Evolutionary conservation across 805 yeast species (phyloP).

Genomic region (Kuraishia hungarica): DNA sequence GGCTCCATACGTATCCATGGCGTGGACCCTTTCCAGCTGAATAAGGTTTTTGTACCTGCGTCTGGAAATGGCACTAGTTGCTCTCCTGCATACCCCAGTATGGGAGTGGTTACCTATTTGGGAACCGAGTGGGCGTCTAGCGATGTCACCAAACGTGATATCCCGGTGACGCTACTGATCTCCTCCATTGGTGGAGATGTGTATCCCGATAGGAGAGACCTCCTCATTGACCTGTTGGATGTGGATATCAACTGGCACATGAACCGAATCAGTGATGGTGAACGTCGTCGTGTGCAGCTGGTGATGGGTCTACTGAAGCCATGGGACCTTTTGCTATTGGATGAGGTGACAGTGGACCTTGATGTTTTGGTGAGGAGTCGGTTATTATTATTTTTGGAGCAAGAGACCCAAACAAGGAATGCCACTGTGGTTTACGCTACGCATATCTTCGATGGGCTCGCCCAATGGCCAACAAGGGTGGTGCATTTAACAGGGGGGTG

Average conservation of each 20-base stretch:
- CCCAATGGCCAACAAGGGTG: constrained; percentile 81
- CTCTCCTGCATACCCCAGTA: constrained; percentile 7
- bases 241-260: constrained; percentile 87
- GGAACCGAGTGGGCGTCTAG: constrained; percentile 98
- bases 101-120: constrained; percentile 48
- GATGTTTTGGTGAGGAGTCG: constrained; percentile 86
- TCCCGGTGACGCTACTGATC: constrained; percentile 73
- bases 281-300: constrained; percentile 86
- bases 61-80: constrained; percentile 14
- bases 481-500: constrained; percentile 71
- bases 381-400: constrained; percentile 56
- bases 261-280: constrained; percentile 91
- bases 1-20: constrained; percentile 75
- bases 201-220: constrained; percentile 68
- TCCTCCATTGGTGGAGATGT: constrained; percentile 74
- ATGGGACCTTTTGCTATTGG: constrained; percentile 81
- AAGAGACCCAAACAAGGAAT: constrained; percentile 62
- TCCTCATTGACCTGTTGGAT: constrained; percentile 68
- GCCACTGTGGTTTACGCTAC: constrained; percentile 89
- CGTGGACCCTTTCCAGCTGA: constrained; percentile 64
- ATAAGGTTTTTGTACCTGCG: constrained; percentile 1
- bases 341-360: constrained; percentile 94
- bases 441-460: constrained; percentile 93
- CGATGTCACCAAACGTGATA: constrained; percentile 83
- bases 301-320: constrained; percentile 91